Evolutionary conservation across 78 protist species (phyloP).

Genomic region (Guillardia theta): DNA sequence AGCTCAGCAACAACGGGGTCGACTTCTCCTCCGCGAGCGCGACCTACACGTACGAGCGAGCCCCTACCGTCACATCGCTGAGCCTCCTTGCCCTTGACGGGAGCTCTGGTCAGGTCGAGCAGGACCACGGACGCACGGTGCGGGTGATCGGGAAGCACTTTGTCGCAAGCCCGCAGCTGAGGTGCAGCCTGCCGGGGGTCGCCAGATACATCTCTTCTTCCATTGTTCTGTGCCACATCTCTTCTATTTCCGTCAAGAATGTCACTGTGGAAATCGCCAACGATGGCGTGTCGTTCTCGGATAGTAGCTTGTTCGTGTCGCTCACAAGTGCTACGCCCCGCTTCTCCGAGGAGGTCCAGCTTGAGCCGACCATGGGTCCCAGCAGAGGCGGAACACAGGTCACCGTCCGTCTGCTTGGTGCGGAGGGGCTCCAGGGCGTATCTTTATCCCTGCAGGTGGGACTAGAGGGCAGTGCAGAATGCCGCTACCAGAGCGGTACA

Average conservation of each 20-base stretch:
- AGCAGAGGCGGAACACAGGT: no score
- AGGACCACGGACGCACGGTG: no score
- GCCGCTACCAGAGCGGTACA: no score
- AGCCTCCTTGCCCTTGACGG: not conserved
- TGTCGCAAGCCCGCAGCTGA: not conserved
- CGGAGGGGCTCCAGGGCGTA: no score
- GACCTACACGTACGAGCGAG: not conserved
- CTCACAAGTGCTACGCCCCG: no score
- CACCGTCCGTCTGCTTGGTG: no score
- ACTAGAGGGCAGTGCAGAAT: no score
- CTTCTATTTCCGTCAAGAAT: not conserved
- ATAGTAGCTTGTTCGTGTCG: no score
- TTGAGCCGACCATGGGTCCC: no score
- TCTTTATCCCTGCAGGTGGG: no score
- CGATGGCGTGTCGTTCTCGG: not conserved
- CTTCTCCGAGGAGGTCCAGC: no score
- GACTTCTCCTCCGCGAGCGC: not conserved
- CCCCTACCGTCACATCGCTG: not conserved
- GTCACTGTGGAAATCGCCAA: not conserved
- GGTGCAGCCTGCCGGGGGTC: not conserved
- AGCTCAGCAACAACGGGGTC: slow-evolving; percentile 1
- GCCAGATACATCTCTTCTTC: not conserved
- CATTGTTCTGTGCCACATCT: not conserved
- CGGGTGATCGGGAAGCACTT: not conserved
- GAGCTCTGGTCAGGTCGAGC: not conserved